Evolutionary conservation across 495 filamentous ascomycete genomes (phyloP).

Genomic region (Lasiosphaeria hispida): DNA sequence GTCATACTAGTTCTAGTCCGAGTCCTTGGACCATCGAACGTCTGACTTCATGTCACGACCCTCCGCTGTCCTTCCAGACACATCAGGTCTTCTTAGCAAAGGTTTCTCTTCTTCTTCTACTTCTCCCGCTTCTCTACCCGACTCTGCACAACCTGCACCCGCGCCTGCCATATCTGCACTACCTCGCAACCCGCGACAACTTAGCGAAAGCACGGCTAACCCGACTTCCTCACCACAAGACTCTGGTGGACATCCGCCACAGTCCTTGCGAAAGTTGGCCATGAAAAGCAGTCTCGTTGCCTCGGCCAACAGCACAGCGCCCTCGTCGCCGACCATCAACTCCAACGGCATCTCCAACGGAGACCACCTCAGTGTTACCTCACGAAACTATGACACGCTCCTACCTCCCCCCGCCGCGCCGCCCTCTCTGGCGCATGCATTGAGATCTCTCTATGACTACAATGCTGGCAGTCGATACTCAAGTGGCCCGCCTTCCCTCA

Average conservation of each 20-base stretch:
- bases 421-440: conserved; percentile 32
- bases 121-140: neutral
- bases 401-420: conserved; percentile 28
- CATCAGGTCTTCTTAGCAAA: conserved; percentile 19
- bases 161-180: neutral
- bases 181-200: neutral
- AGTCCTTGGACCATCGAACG: neutral
- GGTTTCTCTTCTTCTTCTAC: conserved; percentile 15
- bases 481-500: conserved; percentile 25
- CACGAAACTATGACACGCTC: conserved; percentile 16
- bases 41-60: conserved; percentile 25
- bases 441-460: conserved; percentile 37
- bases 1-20: neutral
- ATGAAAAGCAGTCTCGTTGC: conserved; percentile 46
- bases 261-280: conserved; percentile 45
- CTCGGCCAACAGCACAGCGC: conserved; percentile 25
- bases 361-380: neutral
- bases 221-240: conserved; percentile 16
- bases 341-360: conserved; percentile 3
- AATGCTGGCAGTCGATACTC: conserved; percentile 13
- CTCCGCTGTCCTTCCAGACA: conserved; percentile 13
- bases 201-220: conserved; percentile 28
- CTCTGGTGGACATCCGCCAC: conserved; percentile 34
- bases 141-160: neutral
- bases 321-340: conserved; percentile 31